Evolutionary conservation across 1,139 yeast genomes (phyloP), one percentile per base, ranked within the genome.

Genomic region (Yamadazyma dushanensis): DNA sequence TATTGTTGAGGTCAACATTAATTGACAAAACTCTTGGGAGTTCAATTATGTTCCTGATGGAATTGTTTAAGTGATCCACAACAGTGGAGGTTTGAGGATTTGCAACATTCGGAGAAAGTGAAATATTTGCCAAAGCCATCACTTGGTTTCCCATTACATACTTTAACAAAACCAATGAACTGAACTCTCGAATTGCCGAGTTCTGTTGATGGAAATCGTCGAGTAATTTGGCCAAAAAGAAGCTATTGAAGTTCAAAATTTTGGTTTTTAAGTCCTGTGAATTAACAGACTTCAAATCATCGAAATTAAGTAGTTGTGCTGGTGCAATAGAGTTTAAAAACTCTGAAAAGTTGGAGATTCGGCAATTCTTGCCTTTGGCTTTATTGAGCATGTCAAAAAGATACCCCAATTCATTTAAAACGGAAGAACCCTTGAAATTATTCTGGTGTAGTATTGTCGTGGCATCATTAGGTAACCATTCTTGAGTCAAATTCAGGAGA

Each of bases 321-420:
- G 59, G 59, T 0, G 81, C 81, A 17, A 69, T 70, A 4, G 75
- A 62, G 38, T 69, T 66, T 40, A 83, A 54, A 32, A 62, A 59
- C 34, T 63, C 66, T 1, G 73, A 53, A 58, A 92, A 89, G 53
- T 92, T 88, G 7, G 85, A 66, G 0, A 92, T 83, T 32, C 83
- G 85, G 66, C 63, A 86, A 78, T 54, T 71, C 34, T 74, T 72
- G 1, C 95, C 94, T 17, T 75, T 64, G 0, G 96, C 89, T 54
- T 87, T 87, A 35, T 73, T 72, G 63, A 92, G 73, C 98, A 92
- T 92, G 52, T 94, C 97, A 61, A 80, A 87, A 13, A 94, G 63
- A 43, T 89, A 87, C 0, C 96, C 98, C 32, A 90, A 63, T 53
- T 94, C 97, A 37, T 85, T 80, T 23, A 89, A 59, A 7, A 90